Base-by-base conservation (phyloP, 208 protist species). In the Crithidia sp. region DNA sequence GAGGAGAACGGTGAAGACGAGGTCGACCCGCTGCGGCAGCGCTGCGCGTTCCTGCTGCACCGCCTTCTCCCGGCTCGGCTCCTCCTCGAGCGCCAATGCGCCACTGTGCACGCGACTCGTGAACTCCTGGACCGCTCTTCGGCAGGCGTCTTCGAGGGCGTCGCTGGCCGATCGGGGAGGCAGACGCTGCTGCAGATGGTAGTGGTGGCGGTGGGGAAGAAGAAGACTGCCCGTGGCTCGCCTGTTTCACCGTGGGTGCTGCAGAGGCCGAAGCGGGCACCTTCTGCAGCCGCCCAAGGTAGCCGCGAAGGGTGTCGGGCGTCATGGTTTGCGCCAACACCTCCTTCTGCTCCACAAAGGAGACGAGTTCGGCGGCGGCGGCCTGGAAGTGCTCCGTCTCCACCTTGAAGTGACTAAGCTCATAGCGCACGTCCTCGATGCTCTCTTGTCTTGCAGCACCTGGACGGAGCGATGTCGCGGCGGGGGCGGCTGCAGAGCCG, bases 321-420 rank as follows among this genome's bases (percentile, higher is more conserved):
- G 53, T 69, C 45, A 69, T 73, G 50, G 43, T n/a, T 49, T 64
- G 40, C 37, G 61, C n/a, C 13, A 54, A 8, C 47, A 79, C 16
- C 44, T 73, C 61, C 16, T 36, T 73, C n/a, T 61, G 67, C n/a
- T 79, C 74, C 40, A 74, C 67, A 4, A 64, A 39, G n/a, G 74
- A 28, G 8, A 64, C 67, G 3, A 79, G 43, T 39, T 73, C 74
- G 2, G 67, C 74, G 8, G 74, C 39, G 0, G 70, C 54, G 7
- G 41, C 57, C 58, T 80, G 76, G 64, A 83, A 85, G 45, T 61
- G 64, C 62, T 85, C 76, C 58, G 85, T 60, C 54, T 88, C 76
- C 36, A 75, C 74, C 28, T 59, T 77, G 28, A 77, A 39, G n/a
- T 79, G 19, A 37, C 61, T 74, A 43, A 53, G 39, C 61, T 74